Conservation (phyloP, 179 eudicot genomes). For the Corrigiola litoralis region DNA sequence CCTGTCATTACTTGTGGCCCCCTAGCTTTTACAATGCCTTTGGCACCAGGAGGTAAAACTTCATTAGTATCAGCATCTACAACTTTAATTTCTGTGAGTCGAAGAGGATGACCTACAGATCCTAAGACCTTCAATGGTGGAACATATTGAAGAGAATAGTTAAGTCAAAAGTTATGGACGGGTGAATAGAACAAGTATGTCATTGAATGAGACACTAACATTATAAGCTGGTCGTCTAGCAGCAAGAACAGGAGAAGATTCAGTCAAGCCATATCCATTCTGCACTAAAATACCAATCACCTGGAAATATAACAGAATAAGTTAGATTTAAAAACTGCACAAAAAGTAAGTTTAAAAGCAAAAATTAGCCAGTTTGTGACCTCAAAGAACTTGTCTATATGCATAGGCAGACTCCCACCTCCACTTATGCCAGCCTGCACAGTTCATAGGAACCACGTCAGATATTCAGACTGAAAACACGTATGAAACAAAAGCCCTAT, state of each 20-base stretch:
- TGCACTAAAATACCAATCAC: slow-evolving; percentile 71
- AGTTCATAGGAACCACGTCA: slow-evolving; percentile 12
- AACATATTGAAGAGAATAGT: slow-evolving; percentile 7
- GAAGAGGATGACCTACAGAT: slow-evolving; percentile 76
- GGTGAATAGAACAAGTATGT: neutral
- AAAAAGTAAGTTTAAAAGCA: slow-evolving; percentile 5
- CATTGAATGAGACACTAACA: slow-evolving; percentile 39
- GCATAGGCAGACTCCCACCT: slow-evolving; percentile 86
- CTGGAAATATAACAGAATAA: slow-evolving; percentile 31
- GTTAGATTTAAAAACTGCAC: neutral
- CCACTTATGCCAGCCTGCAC: slow-evolving; percentile 92
- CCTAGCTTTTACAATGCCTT: slow-evolving; percentile 77
- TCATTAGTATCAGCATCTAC: slow-evolving; percentile 68
- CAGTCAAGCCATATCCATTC: slow-evolving; percentile 95
- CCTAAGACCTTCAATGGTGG: slow-evolving; percentile 71
- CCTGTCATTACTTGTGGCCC: slow-evolving; percentile 96
- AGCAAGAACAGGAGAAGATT: slow-evolving; percentile 81
- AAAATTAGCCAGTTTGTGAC: slow-evolving; percentile 33
- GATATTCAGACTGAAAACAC: neutral
- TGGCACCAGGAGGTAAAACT: slow-evolving; percentile 66
- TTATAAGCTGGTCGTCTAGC: slow-evolving; percentile 58
- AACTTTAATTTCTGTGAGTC: slow-evolving; percentile 61
- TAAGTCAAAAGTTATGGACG: neutral
- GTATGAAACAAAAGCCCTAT: neutral
- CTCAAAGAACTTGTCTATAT: slow-evolving; percentile 92